A percentile compares a stretch with the other conserved stretches of the same genome.
Conservation (phyloP, 139 green algal species). For the Ettlia oleoabundans region DNA sequence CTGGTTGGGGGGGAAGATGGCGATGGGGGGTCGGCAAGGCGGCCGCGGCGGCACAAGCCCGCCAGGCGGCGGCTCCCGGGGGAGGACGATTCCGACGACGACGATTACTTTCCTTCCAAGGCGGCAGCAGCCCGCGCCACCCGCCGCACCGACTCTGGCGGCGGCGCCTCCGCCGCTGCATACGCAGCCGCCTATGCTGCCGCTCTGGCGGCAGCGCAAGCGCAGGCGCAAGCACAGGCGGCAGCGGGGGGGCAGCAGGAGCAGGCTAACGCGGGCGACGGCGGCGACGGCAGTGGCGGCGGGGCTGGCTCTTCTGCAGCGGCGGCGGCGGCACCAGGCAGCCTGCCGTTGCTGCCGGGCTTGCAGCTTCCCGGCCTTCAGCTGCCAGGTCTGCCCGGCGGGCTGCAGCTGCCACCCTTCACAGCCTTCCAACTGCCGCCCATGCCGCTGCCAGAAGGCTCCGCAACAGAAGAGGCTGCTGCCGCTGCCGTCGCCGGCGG, state of each 20-base stretch:
- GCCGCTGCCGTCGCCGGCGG: background rate
- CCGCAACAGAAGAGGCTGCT: background rate
- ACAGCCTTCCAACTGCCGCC: background rate
- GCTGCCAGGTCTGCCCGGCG: background rate
- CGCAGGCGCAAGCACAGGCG: background rate
- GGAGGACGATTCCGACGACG: background rate
- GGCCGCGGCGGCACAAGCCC: conserved; percentile 7
- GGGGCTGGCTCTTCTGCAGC: background rate
- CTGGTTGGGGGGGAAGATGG: background rate
- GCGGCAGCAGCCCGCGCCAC: background rate
- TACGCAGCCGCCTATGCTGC: background rate
- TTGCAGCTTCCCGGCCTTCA: background rate
- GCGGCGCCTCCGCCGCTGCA: background rate
- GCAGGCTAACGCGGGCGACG: background rate
- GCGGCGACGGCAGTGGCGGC: background rate
- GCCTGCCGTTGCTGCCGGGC: background rate
- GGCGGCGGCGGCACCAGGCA: background rate
- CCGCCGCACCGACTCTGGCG: background rate
- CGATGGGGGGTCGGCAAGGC: background rate
- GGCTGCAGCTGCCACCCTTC: background rate
- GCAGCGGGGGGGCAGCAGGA: background rate
- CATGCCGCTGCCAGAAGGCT: background rate
- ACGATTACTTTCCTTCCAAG: conserved; percentile 11
- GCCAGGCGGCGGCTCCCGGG: conserved; percentile 1
- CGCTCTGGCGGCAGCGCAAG: background rate